These are phyloP conservation scores for Zymoseptoria ardabiliae DNA, from an alignment of 2,329 filamentous ascomycete species.

Conservation along the genomic window DNA sequence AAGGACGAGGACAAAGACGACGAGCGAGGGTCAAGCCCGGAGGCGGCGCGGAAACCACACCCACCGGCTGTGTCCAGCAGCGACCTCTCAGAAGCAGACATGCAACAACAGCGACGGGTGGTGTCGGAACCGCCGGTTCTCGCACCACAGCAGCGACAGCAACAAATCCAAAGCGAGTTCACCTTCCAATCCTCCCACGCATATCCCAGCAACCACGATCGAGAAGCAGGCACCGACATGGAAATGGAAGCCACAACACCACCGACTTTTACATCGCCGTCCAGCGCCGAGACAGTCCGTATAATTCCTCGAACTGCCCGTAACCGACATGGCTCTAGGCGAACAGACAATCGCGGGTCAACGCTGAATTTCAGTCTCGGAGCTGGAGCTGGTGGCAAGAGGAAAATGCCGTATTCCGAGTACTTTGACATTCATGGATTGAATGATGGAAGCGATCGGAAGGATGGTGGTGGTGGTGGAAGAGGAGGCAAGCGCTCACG, in stretches of 20 bases:
- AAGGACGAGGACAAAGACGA: constrained; percentile 46
- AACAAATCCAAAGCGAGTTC: constrained; percentile 50
- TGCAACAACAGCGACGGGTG: constrained; percentile 10
- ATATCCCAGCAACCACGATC: constrained; percentile 45
- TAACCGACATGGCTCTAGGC: constrained; percentile 26
- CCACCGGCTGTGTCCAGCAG: constrained; percentile 14
- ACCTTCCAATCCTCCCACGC: constrained; percentile 60
- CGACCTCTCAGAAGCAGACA: constrained; percentile 18
- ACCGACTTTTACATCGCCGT: constrained; percentile 34
- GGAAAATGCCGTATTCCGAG: constrained; percentile 65
- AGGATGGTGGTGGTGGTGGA: constrained; percentile 17
- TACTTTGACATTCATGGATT: constrained; percentile 65
- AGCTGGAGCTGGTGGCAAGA: constrained; percentile 62
- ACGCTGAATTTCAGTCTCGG: constrained; percentile 44
- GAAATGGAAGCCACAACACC: constrained; percentile 38
- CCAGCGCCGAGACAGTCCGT: constrained; percentile 26
- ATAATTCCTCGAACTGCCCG: constrained; percentile 17
- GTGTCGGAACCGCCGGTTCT: constrained; percentile 20
- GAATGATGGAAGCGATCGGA: constrained; percentile 29
- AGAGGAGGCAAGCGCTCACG: constrained; percentile 30
- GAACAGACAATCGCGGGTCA: constrained; percentile 23
- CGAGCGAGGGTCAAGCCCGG: constrained; percentile 35
- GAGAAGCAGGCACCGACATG: constrained; percentile 52
- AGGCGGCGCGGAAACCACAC: constrained; percentile 21
- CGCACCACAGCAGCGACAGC: constrained; percentile 7